Evolutionary conservation across 2,329 filamentous ascomycete species (phyloP), one percentile per base, ranked within the genome.

Genomic region (Arthroderma sp.): DNA sequence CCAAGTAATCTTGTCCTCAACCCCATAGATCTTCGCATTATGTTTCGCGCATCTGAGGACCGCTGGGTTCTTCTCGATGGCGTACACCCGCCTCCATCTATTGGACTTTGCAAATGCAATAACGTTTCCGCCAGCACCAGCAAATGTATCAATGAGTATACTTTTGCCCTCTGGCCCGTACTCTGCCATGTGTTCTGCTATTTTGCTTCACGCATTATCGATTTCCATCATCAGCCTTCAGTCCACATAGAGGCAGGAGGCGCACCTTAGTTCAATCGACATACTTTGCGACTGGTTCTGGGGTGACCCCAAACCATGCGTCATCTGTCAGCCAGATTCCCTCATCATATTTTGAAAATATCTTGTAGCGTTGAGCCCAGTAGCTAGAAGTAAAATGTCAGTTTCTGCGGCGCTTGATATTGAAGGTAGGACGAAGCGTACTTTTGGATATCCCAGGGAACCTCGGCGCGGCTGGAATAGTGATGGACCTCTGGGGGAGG

Each of bases 271-370:
- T 33, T 42, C 40, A 34, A 4, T 28, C 9, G 7, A 66, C 72
- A 56, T 69, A 91, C 85, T 74, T 79, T 48, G 91, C 91, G 29
- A 98, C 78, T 4, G 85, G 83, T 62, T 98, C 89, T 9, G 91
- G 88, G 0, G 93, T 98, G 5, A 96, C 88, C 45, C 88, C 91
- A 61, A 91, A 98, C 91, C 91, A 98, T 44, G 87, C 83, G 65
- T 89, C 82, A 60, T 94, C 81, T 0, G 93, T 98, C 72, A 98
- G 78, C 70, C 80, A 82, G 52, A 98, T 75, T 45, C 87, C 89
- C 47, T 88, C 75, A 60, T 95, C 82, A 60, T 95, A 98, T 54
- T 74, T 75, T 10, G 81, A 81, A 65, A 94, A 98, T 52, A 98
- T 84, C 43, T 80, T 81, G 61, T 91, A 81, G 48, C 91, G 78